Base-by-base conservation (phyloP, 2,329 filamentous ascomycete genomes). In the Aspergillus glaucus region DNA sequence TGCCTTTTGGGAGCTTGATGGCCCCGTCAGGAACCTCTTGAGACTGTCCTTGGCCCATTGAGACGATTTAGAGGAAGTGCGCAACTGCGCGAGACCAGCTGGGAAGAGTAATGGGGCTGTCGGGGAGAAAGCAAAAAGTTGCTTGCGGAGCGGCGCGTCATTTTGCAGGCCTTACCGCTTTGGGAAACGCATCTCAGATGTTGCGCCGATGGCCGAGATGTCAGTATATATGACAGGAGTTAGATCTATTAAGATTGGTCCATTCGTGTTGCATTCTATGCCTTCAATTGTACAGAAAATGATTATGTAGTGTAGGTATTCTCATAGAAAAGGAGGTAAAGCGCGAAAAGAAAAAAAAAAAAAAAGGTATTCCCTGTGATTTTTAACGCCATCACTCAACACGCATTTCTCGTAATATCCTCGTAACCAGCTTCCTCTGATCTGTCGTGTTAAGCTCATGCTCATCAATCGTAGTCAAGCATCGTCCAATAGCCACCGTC, bases 381-480 rank as follows among this genome's bases (percentile, higher is more conserved):
- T 10, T 40, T 40, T 8, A 40, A 19, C 37, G 10, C 34, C 6
- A 36, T 36, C 34, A 40, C 6, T 40, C 30, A 36, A 70, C 52
- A 49, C 68, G 66, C 64, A 73, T 63, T 44, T 73, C 71, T 49
- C 63, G 66, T 48, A 76, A 57, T 43, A 73, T 57, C 55, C 58
- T 72, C 44, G 66, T 66, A 28, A 74, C 71, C 46, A 75, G 44
- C 56, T 74, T 76, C 59, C 66, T 72, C 58, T 76, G 74, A 48
- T 75, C 74, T 41, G 65, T 60, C 22, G 68, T 52, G 6, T 59
- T 62, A 47, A 75, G 52, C 17, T 65, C 62, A 47, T 79, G 78
- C 61, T 85, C 79, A 65, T 97, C 91, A n/a, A 85, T 86, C 64
- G 88, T 81, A 60, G 79, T 79, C 43, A 98, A 74, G 40, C 88